Base-by-base conservation (phyloP, 2,329 filamentous ascomycete genomes). In the Bipolaris zeicola region DNA sequence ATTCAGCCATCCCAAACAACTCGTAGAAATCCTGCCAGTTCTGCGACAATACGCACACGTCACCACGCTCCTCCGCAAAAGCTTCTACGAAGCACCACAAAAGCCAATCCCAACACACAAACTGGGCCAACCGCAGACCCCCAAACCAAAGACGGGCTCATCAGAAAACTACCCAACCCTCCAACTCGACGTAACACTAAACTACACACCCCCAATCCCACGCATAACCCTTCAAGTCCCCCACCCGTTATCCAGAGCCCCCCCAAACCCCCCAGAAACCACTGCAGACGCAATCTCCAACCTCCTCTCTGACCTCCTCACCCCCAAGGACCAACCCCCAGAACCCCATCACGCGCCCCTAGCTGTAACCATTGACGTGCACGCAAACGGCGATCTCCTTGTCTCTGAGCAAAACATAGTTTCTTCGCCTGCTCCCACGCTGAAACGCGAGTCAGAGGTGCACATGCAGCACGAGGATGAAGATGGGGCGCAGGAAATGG, bases 1-100 rank as follows among this genome's bases (percentile, higher is more conserved):
- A 0, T 94, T 96, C 68, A 85, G 86, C 2, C 91, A 96, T 67
- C 91, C 91, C 0, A 84, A 87, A 47, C 90, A 96, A 69, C 78
- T 96, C 3, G 79, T 93, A 6, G 82, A 85, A 50, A 85, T 93
- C 69, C 80, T 96, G n/a, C 90, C 91, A 0, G 63, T 64, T 3
- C 61, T 95, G 14, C 82, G 91, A 13, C 91, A 95, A 71, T 95
- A 91, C 68, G 88, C 89, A 0, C 87, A 89, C 62, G 78, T 91
- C 4, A 86, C 86, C 1, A 85, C 81, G 0, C 75, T 95, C 2
- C 80, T 94, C 3, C 78, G 82, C 52, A 85, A 84, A 47, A 86
- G 83, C 54, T 89, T 91, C 66, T 61, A 57, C 50, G 55, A 63
- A 11, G 57, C 55, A 16, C 50, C 54, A 10, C 79, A 78, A 34